Percentiles rank a stretch among this genome's conserved stretches.
phyloP scores from a whole-genome alignment of 2,329 filamentous ascomycete genomes.

The Colletotrichum sublineola region DNA sequence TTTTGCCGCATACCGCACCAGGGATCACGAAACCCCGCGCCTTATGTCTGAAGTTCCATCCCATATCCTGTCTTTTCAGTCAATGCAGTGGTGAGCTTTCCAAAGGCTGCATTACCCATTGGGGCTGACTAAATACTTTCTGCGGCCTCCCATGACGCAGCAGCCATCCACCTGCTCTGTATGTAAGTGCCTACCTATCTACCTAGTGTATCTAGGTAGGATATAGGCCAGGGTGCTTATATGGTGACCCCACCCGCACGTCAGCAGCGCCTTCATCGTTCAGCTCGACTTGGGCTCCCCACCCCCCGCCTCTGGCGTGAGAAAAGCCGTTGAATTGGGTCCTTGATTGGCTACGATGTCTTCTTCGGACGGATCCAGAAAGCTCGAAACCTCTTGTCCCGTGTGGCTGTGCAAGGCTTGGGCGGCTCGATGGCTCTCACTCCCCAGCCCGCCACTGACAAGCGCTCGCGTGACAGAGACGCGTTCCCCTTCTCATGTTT shows the following conservation, averaged over 20 bases:
- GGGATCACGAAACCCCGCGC: neutral
- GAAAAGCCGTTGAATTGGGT: neutral
- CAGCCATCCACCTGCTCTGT: neutral
- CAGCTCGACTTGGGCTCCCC: slow-evolving; percentile 22
- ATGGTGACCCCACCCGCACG: slow-evolving; percentile 8
- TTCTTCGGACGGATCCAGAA: slow-evolving; percentile 9
- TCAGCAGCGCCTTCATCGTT: slow-evolving; percentile 19
- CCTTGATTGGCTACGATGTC: slow-evolving; percentile 25
- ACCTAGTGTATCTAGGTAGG: neutral
- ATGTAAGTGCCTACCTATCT: too few species aligned
- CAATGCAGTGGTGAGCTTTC: neutral
- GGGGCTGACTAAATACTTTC: neutral
- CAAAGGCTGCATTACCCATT: neutral
- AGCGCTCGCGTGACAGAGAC: slow-evolving; percentile 33
- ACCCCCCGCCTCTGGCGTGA: slow-evolving; percentile 7
- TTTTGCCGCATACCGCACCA: neutral
- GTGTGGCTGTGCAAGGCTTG: slow-evolving; percentile 39
- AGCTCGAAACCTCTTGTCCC: slow-evolving; percentile 19
- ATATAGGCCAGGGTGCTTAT: slow-evolving; percentile 6
- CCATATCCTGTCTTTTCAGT: neutral
- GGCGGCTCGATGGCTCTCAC: neutral
- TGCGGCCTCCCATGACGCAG: neutral
- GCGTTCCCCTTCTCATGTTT: slow-evolving; percentile 4
- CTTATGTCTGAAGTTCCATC: too few species aligned
- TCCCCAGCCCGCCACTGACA: slow-evolving; percentile 14